Base-by-base conservation (phyloP, 352 stramenopile genomes). In the Globisporangium spiculum region DNA sequence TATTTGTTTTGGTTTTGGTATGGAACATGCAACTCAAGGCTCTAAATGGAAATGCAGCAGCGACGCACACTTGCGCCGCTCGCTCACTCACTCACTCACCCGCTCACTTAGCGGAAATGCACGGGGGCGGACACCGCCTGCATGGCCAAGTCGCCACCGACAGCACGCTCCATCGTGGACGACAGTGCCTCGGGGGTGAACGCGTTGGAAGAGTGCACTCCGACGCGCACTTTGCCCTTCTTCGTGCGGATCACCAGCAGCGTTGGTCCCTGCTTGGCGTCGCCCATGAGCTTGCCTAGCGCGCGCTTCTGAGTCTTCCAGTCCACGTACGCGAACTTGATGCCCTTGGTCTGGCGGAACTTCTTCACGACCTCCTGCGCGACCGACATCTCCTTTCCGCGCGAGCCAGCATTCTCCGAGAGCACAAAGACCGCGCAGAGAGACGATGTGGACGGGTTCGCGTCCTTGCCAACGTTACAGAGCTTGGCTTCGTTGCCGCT, bases 361-460 rank as follows among this genome's bases (percentile, higher is more conserved):
- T 87, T 86, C 18, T 78, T 73, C 3, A 77, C 79, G 27, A 93
- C 82, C 22, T 88, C 70, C 53, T 86, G 74, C 3, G 79, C 83
- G 16, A 91, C 65, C 27, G 71, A 68, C 77, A 92, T 88, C 55
- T 90, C 70, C 58, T 78, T 74, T 5, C 65, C 71, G 3, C 72
- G 76, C 48, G 72, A 54, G 52, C 72, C 75, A 36, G 76, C 70
- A 60, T 84, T 79, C 48, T 69, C 74, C 1, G 86, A 92, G 8
- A 93, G 59, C 26, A 93, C 80, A 54, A 95, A 95, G 24, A 95
- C 72, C 1, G 76, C 81, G 57, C 87, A 95, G 8, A 92, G 50
- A 30, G 82, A 83, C 26, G 83, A 86, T n/a, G 72, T 59, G 9
- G 58, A 66, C 7, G 83, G 73, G 54, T 86, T 83, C 5, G 80